phyloP scores from a whole-genome alignment of 176 grass and related monocot species.

The Zoysia japonica region DNA sequence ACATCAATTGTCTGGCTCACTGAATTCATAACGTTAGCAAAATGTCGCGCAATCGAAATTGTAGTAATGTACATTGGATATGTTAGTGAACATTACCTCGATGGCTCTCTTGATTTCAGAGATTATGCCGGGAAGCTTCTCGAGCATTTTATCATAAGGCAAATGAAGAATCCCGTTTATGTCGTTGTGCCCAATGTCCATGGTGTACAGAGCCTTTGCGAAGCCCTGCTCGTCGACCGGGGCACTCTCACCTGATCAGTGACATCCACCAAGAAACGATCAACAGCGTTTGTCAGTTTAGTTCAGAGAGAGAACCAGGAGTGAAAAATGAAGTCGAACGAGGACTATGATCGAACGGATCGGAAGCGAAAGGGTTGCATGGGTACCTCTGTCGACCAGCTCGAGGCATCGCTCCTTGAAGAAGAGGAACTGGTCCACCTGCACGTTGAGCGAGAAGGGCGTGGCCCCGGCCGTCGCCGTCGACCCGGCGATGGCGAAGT shows the following conservation, averaged over 20 bases:
- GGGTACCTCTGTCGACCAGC: constrained; percentile 42
- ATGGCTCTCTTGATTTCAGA: constrained; percentile 70
- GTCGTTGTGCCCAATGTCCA: constrained; percentile 96
- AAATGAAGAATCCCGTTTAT: constrained; percentile 52
- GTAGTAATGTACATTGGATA: not conserved
- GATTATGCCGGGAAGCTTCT: constrained; percentile 57
- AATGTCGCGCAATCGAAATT: not conserved
- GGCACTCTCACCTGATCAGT: constrained; percentile 39
- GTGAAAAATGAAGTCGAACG: too few species aligned
- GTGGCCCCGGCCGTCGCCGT: constrained; percentile 36
- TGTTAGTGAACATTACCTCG: constrained; percentile 38
- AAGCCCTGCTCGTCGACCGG: constrained; percentile 49
- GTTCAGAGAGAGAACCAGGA: not conserved
- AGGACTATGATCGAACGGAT: not conserved
- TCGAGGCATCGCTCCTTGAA: constrained; percentile 59
- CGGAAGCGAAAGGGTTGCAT: not conserved
- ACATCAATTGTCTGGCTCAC: not conserved
- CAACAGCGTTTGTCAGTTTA: not conserved
- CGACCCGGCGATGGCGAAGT: constrained; percentile 65
- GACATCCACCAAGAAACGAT: not conserved
- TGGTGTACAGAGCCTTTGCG: constrained; percentile 58
- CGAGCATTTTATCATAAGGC: constrained; percentile 51
- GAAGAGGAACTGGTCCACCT: constrained; percentile 64
- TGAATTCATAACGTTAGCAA: not conserved
- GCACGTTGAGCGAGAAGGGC: constrained; percentile 52